Conservation (phyloP, 306 rosid species). For the Begonia peltatifolia region DNA sequence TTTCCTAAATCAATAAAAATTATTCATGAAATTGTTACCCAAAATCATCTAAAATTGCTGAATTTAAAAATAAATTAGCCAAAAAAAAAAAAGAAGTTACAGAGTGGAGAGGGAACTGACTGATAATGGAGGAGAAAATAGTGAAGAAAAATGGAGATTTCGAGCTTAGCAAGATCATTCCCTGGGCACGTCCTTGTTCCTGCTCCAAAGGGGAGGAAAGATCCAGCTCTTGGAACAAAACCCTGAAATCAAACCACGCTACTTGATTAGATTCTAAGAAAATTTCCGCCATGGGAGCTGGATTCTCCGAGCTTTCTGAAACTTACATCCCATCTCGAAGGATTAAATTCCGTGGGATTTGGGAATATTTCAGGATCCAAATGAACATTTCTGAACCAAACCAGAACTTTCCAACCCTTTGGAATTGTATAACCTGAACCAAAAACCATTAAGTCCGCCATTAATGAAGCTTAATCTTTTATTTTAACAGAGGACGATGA, state of each 20-base stretch:
- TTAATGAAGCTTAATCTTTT: not conserved
- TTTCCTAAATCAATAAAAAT: too few relatives aligned
- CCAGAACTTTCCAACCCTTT: constrained; percentile 76
- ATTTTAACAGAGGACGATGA: not conserved
- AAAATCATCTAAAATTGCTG: too few relatives aligned
- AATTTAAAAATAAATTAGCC: too few relatives aligned
- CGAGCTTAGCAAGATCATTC: constrained; percentile 57
- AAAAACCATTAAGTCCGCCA: constrained; percentile 1
- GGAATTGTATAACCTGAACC: constrained; percentile 63
- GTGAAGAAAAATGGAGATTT: constrained; percentile 72
- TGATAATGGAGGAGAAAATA: constrained; percentile 47
- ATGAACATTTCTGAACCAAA: constrained; percentile 80
- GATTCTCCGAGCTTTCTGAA: not conserved
- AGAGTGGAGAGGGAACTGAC: constrained; percentile 21
- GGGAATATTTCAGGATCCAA: constrained; percentile 68
- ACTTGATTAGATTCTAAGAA: not conserved
- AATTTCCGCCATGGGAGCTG: not conserved
- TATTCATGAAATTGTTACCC: not conserved
- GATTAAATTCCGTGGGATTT: constrained; percentile 62
- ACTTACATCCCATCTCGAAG: constrained; percentile 80
- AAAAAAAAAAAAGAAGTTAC: not conserved
- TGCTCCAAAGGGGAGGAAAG: constrained; percentile 81
- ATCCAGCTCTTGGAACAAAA: constrained; percentile 46
- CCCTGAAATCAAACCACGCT: constrained; percentile 8
- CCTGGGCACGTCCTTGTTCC: constrained; percentile 76